Conservation (phyloP, 1,284 basidiomycete genomes). For the Ustilago nuda region DNA sequence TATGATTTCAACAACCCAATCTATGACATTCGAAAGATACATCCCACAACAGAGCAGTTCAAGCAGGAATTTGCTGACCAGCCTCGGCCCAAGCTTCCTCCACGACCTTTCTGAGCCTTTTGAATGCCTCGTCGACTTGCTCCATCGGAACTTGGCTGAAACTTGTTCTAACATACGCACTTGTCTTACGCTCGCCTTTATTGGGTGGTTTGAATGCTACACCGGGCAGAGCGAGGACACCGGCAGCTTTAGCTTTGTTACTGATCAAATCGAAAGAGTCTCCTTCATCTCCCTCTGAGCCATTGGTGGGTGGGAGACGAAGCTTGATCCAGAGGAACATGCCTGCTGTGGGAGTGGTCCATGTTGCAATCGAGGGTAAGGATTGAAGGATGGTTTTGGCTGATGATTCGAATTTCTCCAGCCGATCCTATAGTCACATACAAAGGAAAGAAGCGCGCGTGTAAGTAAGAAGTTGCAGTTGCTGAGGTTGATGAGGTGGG, state of each 20-base stretch:
- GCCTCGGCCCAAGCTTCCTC: constrained; percentile 60
- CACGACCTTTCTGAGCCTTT: constrained; percentile 54
- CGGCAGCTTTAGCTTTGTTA: constrained; percentile 81
- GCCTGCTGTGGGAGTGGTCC: constrained; percentile 86
- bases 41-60: neutral
- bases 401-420: constrained; percentile 35
- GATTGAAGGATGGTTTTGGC: constrained; percentile 22
- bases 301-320: neutral
- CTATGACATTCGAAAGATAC: neutral
- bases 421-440: constrained; percentile 17
- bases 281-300: constrained; percentile 63
- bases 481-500: neutral
- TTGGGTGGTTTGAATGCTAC: constrained; percentile 71
- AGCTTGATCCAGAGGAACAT: constrained; percentile 70
- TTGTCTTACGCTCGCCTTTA: constrained; percentile 8
- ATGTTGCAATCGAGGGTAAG: constrained; percentile 69
- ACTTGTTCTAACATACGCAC: constrained; percentile 61
- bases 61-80: constrained; percentile 37
- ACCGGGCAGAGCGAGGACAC: constrained; percentile 87
- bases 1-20: neutral
- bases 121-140: constrained; percentile 57
- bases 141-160: constrained; percentile 62
- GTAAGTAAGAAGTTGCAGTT: neutral
- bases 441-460: neutral
- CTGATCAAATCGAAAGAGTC: constrained; percentile 83